Evolutionary conservation across 306 rosid species (phyloP), one percentile per base, ranked within the genome.

Genomic region (Lithocarpus polystachyus): DNA sequence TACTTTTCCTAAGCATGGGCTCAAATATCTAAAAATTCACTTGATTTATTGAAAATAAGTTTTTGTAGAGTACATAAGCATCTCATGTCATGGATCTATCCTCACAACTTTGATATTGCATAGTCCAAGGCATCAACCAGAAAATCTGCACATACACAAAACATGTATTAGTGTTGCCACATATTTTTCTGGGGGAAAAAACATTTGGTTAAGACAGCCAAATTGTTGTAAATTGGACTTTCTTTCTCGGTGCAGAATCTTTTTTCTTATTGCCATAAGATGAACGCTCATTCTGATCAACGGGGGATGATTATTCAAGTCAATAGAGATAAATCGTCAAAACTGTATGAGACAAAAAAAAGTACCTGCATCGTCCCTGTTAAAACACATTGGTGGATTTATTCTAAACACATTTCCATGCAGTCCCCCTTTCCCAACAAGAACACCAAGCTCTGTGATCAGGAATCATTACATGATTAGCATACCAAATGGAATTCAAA

Each of bases 361-460:
- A 57, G 55, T 86, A 92, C 98, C 97, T 75, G 98, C 97, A 68
- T 95, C 99, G 31, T 95, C 91, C 87, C 84, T 92, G 85, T 80
- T 81, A 84, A 95, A 95, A 82, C 98, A 92, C 98, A 92, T 91
- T 0, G 99, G 98, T 48, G 98, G 98, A 74, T 93, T 95, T 75
- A 95, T 90, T 84, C 98, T 81, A 75, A 95, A 95, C 31, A 91
- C 96, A 79, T 91, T 91, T 35, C 99, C 99, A 51, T 91, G 94
- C 12, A 93, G 80, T 72, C 97, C 99, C 33, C 98, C 99, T 85
- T 92, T 93, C 69, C 99, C 97, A 68, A 91, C 85, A 20, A 92
- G 91, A 77, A 95, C 67, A 54, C 94, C 99, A 5, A 91, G 94
- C 77, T 93, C 99, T 92, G 84, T 79, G 81, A 77, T 77, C 60